Evolutionary conservation across 2,329 filamentous ascomycete species (phyloP).

Genomic region (Aurifilum marmelostoma): DNA sequence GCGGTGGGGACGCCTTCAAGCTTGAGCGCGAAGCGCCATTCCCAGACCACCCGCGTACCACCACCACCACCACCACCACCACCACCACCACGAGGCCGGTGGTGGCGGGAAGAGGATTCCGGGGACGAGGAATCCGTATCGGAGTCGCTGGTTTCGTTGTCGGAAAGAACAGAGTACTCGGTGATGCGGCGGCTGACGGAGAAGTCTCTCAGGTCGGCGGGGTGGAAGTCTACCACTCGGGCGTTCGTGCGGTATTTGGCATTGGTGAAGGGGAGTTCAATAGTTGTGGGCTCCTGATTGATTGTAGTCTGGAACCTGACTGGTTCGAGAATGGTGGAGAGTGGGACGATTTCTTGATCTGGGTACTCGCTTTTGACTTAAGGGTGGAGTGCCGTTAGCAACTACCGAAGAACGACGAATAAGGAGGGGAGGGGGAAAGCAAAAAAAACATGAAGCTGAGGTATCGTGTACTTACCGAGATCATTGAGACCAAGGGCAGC

Average conservation of each 20-base stretch:
- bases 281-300: conserved; percentile 39
- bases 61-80: too few species aligned
- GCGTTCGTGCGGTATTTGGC: conserved; percentile 69
- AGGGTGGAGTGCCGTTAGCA: neutral
- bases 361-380: conserved; percentile 52
- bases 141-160: conserved; percentile 41
- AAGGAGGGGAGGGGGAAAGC: neutral
- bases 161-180: conserved; percentile 56
- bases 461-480: neutral
- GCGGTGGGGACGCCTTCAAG: conserved; percentile 67
- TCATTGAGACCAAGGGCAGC: conserved; percentile 33
- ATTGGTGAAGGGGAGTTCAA: conserved; percentile 73
- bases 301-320: conserved; percentile 47
- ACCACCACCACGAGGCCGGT: too few species aligned
- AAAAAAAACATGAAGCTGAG: conserved; percentile 21
- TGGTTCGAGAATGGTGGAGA: conserved; percentile 47
- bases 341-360: conserved; percentile 39
- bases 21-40: conserved; percentile 82
- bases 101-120: conserved; percentile 26
- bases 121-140: conserved; percentile 35
- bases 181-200: conserved; percentile 49
- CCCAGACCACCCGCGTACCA: conserved; percentile 56
- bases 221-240: conserved; percentile 82
- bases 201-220: conserved; percentile 72
- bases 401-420: too few species aligned